These are phyloP conservation scores for Schizochytrium sp. DNA, from an alignment of 108 stramenopile species.

Conservation along the genomic window DNA sequence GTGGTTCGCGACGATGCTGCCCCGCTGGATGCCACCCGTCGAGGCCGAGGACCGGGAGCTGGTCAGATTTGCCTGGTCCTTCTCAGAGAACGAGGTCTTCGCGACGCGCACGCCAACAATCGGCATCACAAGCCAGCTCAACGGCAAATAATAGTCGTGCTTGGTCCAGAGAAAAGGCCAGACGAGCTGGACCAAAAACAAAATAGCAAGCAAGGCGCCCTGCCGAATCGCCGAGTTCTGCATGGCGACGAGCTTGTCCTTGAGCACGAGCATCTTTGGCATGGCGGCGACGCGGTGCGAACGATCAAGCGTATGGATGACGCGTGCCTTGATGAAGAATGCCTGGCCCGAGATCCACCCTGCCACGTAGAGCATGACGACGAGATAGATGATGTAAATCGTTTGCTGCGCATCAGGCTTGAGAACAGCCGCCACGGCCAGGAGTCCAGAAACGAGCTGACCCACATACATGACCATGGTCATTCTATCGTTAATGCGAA, in stretches of 20 bases:
- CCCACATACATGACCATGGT: not conserved
- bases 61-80: not conserved
- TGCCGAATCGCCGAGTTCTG: not conserved
- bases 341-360: not conserved
- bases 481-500: not conserved
- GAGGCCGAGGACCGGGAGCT: not conserved
- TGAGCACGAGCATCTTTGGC: not conserved
- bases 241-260: not conserved
- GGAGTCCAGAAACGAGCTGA: not conserved
- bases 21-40: not conserved
- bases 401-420: not conserved
- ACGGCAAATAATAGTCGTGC: not conserved
- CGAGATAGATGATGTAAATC: not conserved
- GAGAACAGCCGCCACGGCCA: not conserved
- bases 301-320: not conserved
- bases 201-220: not conserved
- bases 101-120: not conserved
- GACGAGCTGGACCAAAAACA: not conserved
- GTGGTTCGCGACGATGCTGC: too few species aligned
- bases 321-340: not conserved
- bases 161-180: slow-evolving; percentile 14
- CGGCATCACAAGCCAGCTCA: not conserved
- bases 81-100: not conserved
- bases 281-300: not conserved
- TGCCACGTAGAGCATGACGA: not conserved